Evolutionary conservation across 768 basidiomycete species (phyloP), one percentile per base, ranked within the genome.

Genomic region (Favolaschia claudopus): DNA sequence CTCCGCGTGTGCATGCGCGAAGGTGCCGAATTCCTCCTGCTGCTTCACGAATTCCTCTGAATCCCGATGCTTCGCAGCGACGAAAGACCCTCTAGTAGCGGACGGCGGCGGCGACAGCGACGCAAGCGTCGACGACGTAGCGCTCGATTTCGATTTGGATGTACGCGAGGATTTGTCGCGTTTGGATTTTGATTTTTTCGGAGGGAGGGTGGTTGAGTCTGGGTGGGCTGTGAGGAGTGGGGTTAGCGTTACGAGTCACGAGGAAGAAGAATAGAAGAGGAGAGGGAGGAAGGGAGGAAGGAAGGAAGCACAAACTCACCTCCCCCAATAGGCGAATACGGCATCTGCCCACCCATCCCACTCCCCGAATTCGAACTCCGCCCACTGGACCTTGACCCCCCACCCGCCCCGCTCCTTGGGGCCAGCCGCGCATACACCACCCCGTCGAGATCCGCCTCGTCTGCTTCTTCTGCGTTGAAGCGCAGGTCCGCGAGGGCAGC

Each of bases 371-470:
- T 32, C 8, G 39, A 42, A 40, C 28, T 36, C 27, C 50, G 37
- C 17, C 50, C 50, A 14, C 38, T 40, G 15, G 27, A 31, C n/a
- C 40, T n/a, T 13, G 27, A 31, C 19, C 40, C 51, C 13, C 31
- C 39, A 1, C 12, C 39, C 20, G 19, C 13, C 4, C 39, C 25
- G 7, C 28, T 5, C 7, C 51, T 38, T 6, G 51, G 51, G 2
- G 39, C 40, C 19, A 43, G 51, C 7, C 51, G 51, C 28, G 39
- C 40, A 22, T 52, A 52, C 13, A 13, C 9, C 10, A 9, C 29
- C 8, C 51, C 51, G 29, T 52, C 51, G 51, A 52, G 51, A 32
- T 52, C 51, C 31, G 51, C 51, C 3, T 12, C 51, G 51, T 42
- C 51, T 6, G 40, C n/a, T n/a, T n/a, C n/a, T n/a, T n/a, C n/a